Percentiles rank a stretch among this genome's conserved stretches.
Conservation (phyloP, 495 filamentous ascomycete species). For the Penicillium antarcticum region DNA sequence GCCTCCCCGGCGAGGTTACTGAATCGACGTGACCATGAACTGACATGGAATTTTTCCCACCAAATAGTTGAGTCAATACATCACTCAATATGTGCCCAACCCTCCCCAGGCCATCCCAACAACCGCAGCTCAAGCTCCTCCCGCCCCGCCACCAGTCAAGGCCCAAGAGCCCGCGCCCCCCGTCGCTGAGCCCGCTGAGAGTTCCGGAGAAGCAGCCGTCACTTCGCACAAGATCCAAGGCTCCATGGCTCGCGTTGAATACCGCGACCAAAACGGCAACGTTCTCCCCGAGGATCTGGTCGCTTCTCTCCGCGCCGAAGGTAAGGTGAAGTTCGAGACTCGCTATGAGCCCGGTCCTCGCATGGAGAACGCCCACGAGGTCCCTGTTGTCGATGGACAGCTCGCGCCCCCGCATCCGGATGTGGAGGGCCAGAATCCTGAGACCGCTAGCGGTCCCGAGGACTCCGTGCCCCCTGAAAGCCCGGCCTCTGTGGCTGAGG, state of each 20-base stretch:
- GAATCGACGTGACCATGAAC: slow-evolving; percentile 22
- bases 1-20: slow-evolving; percentile 31
- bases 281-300: slow-evolving; percentile 81
- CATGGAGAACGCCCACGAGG: slow-evolving; percentile 34
- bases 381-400: slow-evolving; percentile 64
- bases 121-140: slow-evolving; percentile 10
- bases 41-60: slow-evolving; percentile 16
- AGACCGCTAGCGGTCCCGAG: slow-evolving; percentile 49
- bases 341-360: slow-evolving; percentile 88
- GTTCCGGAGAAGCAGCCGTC: slow-evolving; percentile 34
- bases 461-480: slow-evolving; percentile 38
- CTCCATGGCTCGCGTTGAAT: slow-evolving; percentile 84
- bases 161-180: slow-evolving; percentile 11
- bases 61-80: slow-evolving; percentile 41
- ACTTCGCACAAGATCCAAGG: slow-evolving; percentile 57
- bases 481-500: slow-evolving; percentile 51
- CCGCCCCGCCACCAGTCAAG: slow-evolving; percentile 12
- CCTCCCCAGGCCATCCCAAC: slow-evolving; percentile 25
- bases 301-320: slow-evolving; percentile 65
- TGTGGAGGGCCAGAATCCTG: slow-evolving; percentile 68
- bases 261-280: slow-evolving; percentile 91
- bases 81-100: slow-evolving; percentile 27
- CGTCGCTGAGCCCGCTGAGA: slow-evolving; percentile 11
- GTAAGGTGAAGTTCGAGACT: slow-evolving; percentile 92
- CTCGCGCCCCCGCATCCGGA: slow-evolving; percentile 82